These are phyloP conservation scores for Adansonia rubrostipa DNA, from an alignment of 441 rosid genomes.

Conservation along the genomic window DNA sequence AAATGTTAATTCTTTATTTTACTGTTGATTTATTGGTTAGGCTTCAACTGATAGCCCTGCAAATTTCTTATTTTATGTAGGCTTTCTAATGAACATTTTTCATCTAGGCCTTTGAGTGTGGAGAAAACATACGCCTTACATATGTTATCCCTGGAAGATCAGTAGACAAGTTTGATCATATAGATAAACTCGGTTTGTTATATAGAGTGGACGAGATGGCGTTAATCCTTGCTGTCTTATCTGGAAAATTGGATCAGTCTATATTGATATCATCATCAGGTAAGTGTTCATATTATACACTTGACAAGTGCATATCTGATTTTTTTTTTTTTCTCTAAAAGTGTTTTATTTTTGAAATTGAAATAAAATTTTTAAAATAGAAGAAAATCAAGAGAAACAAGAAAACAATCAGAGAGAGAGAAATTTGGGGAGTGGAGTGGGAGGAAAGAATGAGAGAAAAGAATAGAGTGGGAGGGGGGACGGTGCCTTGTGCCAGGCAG, in stretches of 20 bases:
- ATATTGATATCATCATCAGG: conserved; percentile 65
- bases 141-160: conserved; percentile 68
- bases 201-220: conserved; percentile 74
- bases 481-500: background rate
- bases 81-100: conserved; percentile 16
- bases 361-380: background rate
- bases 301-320: background rate
- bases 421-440: background rate
- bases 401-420: background rate
- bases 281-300: conserved; percentile 34
- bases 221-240: conserved; percentile 63
- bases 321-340: background rate
- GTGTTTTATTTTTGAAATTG: background rate
- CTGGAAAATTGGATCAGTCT: conserved; percentile 69
- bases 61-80: conserved; percentile 11
- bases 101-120: conserved; percentile 57
- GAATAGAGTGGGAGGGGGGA: background rate
- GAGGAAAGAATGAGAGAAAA: background rate
- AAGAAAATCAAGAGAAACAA: background rate
- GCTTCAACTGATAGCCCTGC: conserved; percentile 12
- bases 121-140: conserved; percentile 47
- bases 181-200: conserved; percentile 57
- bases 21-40: conserved; percentile 14
- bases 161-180: conserved; percentile 47
- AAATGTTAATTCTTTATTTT: background rate